Conservation (phyloP, 306 rosid genomes). For the Trifolium subterraneum region DNA sequence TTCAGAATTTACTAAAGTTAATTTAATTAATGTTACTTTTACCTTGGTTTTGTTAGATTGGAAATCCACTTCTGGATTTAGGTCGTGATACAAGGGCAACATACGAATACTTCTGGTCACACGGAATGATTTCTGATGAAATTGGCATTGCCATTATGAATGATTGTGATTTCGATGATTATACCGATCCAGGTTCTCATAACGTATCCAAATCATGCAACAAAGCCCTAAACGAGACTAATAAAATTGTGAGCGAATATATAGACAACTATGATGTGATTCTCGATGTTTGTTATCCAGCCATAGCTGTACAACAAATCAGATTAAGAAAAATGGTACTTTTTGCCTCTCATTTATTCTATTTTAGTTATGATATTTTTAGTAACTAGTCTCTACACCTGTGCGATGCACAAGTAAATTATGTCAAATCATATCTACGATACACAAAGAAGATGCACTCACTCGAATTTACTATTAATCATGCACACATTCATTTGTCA, state of each 20-base stretch:
- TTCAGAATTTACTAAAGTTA: background rate
- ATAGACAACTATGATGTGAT: constrained; percentile 78
- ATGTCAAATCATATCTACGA: no score
- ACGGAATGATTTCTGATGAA: constrained; percentile 96
- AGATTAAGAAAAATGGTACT: constrained; percentile 70
- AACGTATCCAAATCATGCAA: constrained; percentile 64
- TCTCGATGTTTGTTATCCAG: constrained; percentile 87
- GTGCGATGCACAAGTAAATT: no score
- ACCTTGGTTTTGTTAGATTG: constrained; percentile 59
- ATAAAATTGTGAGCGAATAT: constrained; percentile 60
- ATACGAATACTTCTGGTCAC: constrained; percentile 91
- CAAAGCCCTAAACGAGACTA: constrained; percentile 54
- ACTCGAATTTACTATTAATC: no score
- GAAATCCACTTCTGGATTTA: constrained; percentile 82
- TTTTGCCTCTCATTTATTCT: background rate
- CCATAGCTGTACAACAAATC: constrained; percentile 83
- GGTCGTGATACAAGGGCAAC: constrained; percentile 71
- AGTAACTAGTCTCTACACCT: no score
- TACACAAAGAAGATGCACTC: no score
- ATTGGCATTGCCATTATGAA: constrained; percentile 64
- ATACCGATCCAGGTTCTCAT: constrained; percentile 51
- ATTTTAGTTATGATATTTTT: background rate
- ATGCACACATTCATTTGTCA: no score
- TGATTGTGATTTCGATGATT: constrained; percentile 76
- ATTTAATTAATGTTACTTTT: background rate